Conservation (phyloP, 1,284 basidiomycete species). For the Melampsora americana region DNA sequence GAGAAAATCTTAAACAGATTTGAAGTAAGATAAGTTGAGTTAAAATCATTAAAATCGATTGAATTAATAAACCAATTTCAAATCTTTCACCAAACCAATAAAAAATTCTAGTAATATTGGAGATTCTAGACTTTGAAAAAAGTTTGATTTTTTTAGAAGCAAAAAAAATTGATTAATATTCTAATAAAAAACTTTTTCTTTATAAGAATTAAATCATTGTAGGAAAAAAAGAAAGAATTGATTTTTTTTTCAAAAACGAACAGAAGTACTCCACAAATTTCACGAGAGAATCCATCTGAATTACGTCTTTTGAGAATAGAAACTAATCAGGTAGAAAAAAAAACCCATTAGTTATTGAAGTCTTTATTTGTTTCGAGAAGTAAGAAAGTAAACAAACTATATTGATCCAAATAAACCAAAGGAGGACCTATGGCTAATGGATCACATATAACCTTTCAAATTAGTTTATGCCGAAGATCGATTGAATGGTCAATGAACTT, state of each 20-base stretch:
- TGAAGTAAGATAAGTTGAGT: constrained; percentile 58
- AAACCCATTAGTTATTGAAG: background rate
- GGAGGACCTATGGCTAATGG: constrained; percentile 54
- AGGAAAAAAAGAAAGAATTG: background rate
- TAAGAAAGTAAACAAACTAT: constrained; percentile 2
- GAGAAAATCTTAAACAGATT: constrained; percentile 58
- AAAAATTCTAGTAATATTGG: constrained; percentile 46
- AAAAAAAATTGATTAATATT: background rate
- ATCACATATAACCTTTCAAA: background rate
- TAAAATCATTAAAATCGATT: constrained; percentile 57
- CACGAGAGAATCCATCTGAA: constrained; percentile 58
- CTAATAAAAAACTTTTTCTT: background rate
- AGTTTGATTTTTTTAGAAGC: too few relatives aligned
- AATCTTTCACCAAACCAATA: constrained; percentile 59
- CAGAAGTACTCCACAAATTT: constrained; percentile 53
- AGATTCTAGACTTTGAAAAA: constrained; percentile 5
- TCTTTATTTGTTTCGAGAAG: background rate
- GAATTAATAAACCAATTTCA: constrained; percentile 57
- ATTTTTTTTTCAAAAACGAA: constrained; percentile 47
- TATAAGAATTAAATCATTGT: too few relatives aligned
- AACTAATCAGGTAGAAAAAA: constrained; percentile 45
- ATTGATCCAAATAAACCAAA: constrained; percentile 57
- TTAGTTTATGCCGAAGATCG: background rate
- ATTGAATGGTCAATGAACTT: background rate
- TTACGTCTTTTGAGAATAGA: constrained; percentile 49